Evolutionary conservation across 371 early-diverging fungal genomes (phyloP).

Genomic region (Rhizomucor miehei): DNA sequence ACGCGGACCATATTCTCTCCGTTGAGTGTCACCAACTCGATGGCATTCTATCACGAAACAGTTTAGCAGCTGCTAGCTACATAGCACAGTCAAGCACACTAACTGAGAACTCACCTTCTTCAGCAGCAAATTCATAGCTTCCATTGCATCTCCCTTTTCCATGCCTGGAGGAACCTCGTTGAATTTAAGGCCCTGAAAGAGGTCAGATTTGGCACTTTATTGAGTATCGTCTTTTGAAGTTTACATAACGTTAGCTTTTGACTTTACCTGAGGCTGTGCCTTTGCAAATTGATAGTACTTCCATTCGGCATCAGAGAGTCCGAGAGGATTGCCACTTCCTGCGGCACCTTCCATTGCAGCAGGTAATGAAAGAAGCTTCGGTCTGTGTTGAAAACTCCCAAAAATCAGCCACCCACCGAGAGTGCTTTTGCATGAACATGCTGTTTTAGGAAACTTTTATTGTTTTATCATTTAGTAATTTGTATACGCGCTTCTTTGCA

Average conservation of each 20-base stretch:
- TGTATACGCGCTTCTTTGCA: slow-evolving; percentile 58
- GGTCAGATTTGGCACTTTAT: neutral
- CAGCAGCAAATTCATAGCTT: slow-evolving; percentile 48
- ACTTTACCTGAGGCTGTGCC: neutral
- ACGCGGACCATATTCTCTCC: slow-evolving; percentile 41
- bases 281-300: slow-evolving; percentile 7
- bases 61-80: too few relatives aligned
- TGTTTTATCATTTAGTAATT: slow-evolving; percentile 2
- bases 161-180: slow-evolving; percentile 44
- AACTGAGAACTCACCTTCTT: slow-evolving; percentile 33
- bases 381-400: too few relatives aligned
- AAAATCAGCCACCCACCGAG: too few relatives aligned
- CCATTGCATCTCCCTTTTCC: slow-evolving; percentile 37
- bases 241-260: neutral
- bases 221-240: neutral
- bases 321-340: slow-evolving; percentile 5
- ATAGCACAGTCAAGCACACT: too few relatives aligned
- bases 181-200: slow-evolving; percentile 29
- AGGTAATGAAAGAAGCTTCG: too few relatives aligned
- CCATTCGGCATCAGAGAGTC: slow-evolving; percentile 3
- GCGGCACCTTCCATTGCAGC: neutral
- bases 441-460: too few relatives aligned
- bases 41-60: slow-evolving; percentile 16
- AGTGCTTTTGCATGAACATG: too few relatives aligned
- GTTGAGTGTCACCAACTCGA: slow-evolving; percentile 30